Base-by-base conservation (phyloP, 495 filamentous ascomycete genomes). In the Podospora pseudocomata region DNA sequence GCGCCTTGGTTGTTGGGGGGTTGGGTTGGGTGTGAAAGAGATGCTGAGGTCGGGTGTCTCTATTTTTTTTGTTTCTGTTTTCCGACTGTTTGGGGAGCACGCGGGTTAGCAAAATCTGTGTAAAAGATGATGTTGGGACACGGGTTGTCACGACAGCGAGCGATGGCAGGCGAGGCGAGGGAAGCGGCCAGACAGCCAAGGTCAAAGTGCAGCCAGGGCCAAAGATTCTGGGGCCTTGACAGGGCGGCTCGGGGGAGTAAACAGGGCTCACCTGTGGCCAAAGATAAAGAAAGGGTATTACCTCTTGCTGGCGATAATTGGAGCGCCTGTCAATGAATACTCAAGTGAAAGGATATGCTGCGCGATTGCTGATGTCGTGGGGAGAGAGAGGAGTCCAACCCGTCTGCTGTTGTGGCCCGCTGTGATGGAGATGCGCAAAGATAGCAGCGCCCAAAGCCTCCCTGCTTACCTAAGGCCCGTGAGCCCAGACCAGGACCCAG, bases 301-400 rank as follows among this genome's bases (percentile, higher is more conserved):
- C 68, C 68, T 56, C 68, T 72, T 68, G 66, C 57, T 73, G 71
- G 71, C 71, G 70, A 77, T 77, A 69, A 53, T 73, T 63, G 27
- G 11, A 23, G 61, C 39, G 68, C 28, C 53, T 58, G 57, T 65
- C 68, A 78, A 78, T 76, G 68, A 65, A 78, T 78, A 76, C 69
- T 77, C 61, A 60, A 67, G 68, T 66, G 70, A 73, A 67, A 78
- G 64, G 68, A 74, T 76, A 76, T 68, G 68, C 71, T 70, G 32
- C 58, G 70, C 68, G 69, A 69, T 68, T 66, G 60, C 30, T 49
- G 61, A 44, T 61, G 59, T 27, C 28, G 59, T 27, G 28, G 59
- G 28, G 20, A 61, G 59, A 61, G 20, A 61, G 59, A 61, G 19
- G 39, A 49, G 59, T 27, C 63, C 60, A 65, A 65, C 23, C 20